Conservation (phyloP, 1,284 basidiomycete genomes). For the Trichosporon inkin region DNA sequence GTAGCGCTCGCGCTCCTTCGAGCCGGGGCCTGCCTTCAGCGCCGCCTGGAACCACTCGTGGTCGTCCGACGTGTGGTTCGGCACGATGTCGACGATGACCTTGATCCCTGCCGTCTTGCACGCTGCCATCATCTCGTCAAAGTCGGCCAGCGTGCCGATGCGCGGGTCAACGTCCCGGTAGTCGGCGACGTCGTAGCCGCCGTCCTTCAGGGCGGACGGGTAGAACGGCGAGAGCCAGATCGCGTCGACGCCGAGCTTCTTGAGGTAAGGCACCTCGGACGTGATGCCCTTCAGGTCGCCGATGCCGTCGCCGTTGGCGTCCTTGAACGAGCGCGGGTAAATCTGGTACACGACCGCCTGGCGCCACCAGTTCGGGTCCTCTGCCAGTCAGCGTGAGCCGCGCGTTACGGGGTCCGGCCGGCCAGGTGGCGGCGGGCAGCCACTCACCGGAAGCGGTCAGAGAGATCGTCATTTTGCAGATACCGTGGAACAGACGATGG, state of each 20-base stretch:
- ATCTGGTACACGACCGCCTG: conserved; percentile 66
- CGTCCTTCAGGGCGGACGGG: conserved; percentile 63
- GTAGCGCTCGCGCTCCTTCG: conserved; percentile 61
- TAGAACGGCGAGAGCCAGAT: conserved; percentile 74
- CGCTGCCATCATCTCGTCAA: conserved; percentile 61
- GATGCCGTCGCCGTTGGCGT: conserved; percentile 68
- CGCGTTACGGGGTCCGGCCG: too few species aligned
- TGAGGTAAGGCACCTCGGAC: conserved; percentile 65
- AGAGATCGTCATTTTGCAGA: conserved; percentile 6
- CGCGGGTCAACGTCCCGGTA: conserved; percentile 67
- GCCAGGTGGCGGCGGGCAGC: neutral
- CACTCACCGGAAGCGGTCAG: neutral
- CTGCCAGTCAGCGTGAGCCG: neutral
- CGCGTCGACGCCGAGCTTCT: conserved; percentile 65
- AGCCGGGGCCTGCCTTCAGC: conserved; percentile 55
- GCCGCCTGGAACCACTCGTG: conserved; percentile 72
- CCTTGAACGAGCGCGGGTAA: conserved; percentile 65
- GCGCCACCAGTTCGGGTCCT: conserved; percentile 59
- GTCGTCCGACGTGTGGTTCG: conserved; percentile 75
- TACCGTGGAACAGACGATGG: neutral
- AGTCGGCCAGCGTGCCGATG: conserved; percentile 67
- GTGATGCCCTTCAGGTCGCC: conserved; percentile 69
- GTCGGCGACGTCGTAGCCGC: conserved; percentile 71
- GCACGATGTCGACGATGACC: conserved; percentile 72
- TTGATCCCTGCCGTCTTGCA: conserved; percentile 66